Percentiles rank a stretch among this genome's conserved stretches.
Conservation (phyloP, 371 early-diverging fungal species). For the Circinella minor region DNA sequence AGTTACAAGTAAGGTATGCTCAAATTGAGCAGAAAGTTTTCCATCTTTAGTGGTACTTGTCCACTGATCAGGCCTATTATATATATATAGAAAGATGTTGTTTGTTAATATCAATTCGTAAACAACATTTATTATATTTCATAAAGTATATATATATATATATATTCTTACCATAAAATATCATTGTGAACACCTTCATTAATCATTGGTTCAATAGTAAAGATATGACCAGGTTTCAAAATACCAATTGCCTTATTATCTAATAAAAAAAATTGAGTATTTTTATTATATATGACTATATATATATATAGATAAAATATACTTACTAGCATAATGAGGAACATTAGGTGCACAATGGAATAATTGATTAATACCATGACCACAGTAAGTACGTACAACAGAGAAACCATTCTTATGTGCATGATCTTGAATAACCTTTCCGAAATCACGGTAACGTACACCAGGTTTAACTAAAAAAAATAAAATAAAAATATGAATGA, state of each 20-base stretch:
- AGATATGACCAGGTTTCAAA: slow-evolving; percentile 92
- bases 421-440: slow-evolving; percentile 86
- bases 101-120: neutral
- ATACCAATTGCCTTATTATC: slow-evolving; percentile 94
- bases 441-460: slow-evolving; percentile 87
- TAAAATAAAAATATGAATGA: neutral
- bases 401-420: slow-evolving; percentile 85
- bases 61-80: slow-evolving; percentile 86
- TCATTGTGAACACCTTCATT: slow-evolving; percentile 72
- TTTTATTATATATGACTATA: neutral
- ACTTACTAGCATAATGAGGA: slow-evolving; percentile 89
- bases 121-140: no score
- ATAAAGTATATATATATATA: no score
- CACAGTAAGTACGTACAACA: slow-evolving; percentile 92
- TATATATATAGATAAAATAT: neutral
- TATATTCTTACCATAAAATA: slow-evolving; percentile 39
- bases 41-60: slow-evolving; percentile 93
- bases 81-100: neutral
- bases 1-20: slow-evolving; percentile 95
- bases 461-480: slow-evolving; percentile 82
- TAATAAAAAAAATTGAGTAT: slow-evolving; percentile 15
- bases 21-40: slow-evolving; percentile 97
- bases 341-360: slow-evolving; percentile 91
- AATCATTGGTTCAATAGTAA: slow-evolving; percentile 99
- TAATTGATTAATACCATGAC: slow-evolving; percentile 89